Evolutionary conservation across 2,329 filamentous ascomycete genomes (phyloP).

Genomic region (Trichophyton mentagrophytes): DNA sequence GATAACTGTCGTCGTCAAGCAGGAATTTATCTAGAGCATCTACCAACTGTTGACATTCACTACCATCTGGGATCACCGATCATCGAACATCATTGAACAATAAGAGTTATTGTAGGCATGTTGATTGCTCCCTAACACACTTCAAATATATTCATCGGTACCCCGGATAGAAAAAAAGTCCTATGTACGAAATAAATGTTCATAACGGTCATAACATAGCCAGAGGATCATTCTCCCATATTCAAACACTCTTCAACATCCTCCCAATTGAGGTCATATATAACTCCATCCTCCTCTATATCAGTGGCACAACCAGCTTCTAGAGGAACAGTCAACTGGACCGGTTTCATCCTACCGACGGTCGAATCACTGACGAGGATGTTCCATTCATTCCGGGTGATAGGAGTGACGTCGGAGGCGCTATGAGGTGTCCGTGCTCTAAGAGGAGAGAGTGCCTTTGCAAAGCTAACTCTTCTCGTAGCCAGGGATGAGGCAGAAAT

Average conservation of each 20-base stretch:
- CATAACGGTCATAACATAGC: background rate
- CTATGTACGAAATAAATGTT: background rate
- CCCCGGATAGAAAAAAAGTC: background rate
- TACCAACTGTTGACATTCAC: too few species aligned
- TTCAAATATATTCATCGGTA: background rate
- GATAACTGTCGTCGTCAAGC: too few species aligned
- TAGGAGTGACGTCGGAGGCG: conserved; percentile 33
- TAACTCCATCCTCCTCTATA: conserved; percentile 1
- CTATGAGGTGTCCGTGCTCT: conserved; percentile 31
- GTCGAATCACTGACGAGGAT: conserved; percentile 22
- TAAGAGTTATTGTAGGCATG: too few species aligned
- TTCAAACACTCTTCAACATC: background rate
- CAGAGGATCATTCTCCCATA: background rate
- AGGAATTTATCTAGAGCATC: too few species aligned
- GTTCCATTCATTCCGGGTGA: conserved; percentile 33
- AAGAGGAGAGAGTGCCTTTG: conserved; percentile 4
- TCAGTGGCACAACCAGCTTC: background rate
- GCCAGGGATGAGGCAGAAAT: background rate
- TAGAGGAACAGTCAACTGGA: background rate
- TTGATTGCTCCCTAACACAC: too few species aligned
- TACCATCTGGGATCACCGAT: too few species aligned
- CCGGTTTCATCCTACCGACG: background rate
- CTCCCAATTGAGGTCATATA: conserved; percentile 1
- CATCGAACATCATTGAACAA: too few species aligned
- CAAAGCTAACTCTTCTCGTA: background rate